phyloP scores from a whole-genome alignment of 2,329 filamentous ascomycete species.

The Apiospora marii region DNA sequence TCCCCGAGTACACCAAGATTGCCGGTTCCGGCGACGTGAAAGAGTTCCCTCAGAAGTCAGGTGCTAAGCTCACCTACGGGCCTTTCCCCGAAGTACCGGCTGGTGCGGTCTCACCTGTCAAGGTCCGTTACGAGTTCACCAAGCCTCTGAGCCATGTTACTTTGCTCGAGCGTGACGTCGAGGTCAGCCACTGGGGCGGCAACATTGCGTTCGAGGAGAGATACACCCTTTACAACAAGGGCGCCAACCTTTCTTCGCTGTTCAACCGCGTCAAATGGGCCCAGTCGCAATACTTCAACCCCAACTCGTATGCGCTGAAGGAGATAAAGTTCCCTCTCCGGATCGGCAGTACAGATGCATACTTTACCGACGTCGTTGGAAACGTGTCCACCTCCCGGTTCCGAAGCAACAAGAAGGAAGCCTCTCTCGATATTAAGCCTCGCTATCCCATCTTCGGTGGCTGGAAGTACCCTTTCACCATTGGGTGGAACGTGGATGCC shows the following conservation, averaged over 20 bases:
- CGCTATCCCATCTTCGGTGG: slow-evolving; percentile 96
- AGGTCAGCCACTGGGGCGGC: slow-evolving; percentile 97
- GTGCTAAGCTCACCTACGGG: slow-evolving; percentile 87
- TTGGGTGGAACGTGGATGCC: slow-evolving; percentile 93
- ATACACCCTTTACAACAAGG: slow-evolving; percentile 87
- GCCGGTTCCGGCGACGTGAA: slow-evolving; percentile 67
- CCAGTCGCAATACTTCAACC: slow-evolving; percentile 76
- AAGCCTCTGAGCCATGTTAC: slow-evolving; percentile 86
- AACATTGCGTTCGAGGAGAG: slow-evolving; percentile 95
- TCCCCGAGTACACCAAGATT: slow-evolving; percentile 86
- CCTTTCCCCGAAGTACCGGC: slow-evolving; percentile 86
- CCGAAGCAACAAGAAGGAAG: slow-evolving; percentile 77
- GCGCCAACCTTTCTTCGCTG: slow-evolving; percentile 75
- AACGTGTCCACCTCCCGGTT: slow-evolving; percentile 96
- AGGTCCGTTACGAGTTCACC: slow-evolving; percentile 92
- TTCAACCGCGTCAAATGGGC: slow-evolving; percentile 84
- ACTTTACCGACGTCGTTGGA: slow-evolving; percentile 95
- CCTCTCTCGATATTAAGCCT: slow-evolving; percentile 88
- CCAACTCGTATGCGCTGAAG: slow-evolving; percentile 79
- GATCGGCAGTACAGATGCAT: slow-evolving; percentile 82
- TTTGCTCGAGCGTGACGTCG: slow-evolving; percentile 85
- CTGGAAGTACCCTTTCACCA: slow-evolving; percentile 97
- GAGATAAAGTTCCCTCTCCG: slow-evolving; percentile 82
- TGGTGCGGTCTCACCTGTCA: slow-evolving; percentile 74
- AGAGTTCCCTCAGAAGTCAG: slow-evolving; percentile 79